Base-by-base conservation (phyloP, 331 rosid species). In the Telfairia occidentalis region DNA sequence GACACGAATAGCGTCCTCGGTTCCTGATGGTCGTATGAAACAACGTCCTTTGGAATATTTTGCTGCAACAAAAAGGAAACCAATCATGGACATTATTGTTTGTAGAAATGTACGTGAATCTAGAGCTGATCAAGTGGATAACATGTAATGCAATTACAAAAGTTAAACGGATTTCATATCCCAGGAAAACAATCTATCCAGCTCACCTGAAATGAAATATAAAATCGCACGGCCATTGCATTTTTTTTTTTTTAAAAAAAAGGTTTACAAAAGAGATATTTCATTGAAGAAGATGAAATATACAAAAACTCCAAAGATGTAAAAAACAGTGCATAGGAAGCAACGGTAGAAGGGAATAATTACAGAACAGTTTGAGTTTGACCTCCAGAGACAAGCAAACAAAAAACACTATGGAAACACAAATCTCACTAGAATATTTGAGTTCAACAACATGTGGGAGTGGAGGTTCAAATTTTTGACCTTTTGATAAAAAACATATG, bases 11-110 rank as follows among this genome's bases (percentile, higher is more conserved):
- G 90, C 97, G 67, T 91, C 97, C 78, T 94, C 96, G 2, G 96
- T 94, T 79, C 98, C 90, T 4, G 97, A 90, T 80, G 98, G 98
- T 59, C 97, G 81, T 69, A 94, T 89, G 84, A 94, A 94, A 80
- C 90, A 94, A 74, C 88, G 89, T 79, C 97, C 92, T 74, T 85
- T 82, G 34, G 86, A 71, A 85, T 87, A 83, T 79, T 89, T 89
- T n/a, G 79, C 98, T 81, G 87, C 87, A 84, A 4, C 71, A 63
- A 0, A 21, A 11, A 37, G 6, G 15, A 65, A 38, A 11, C 16
- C 32, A 3, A 69, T 43, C 1, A 0, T 5, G n/a, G 12, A 40
- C 35, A 23, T 40, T 4, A 65, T 10, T 19, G 11, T 12, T 40
- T 37, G 19, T 32, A 16, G 70, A 61, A 65, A 35, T 28, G 48